Evolutionary conservation across 2,329 filamentous ascomycete genomes (phyloP).

Genomic region (Colletotrichum aenigma): DNA sequence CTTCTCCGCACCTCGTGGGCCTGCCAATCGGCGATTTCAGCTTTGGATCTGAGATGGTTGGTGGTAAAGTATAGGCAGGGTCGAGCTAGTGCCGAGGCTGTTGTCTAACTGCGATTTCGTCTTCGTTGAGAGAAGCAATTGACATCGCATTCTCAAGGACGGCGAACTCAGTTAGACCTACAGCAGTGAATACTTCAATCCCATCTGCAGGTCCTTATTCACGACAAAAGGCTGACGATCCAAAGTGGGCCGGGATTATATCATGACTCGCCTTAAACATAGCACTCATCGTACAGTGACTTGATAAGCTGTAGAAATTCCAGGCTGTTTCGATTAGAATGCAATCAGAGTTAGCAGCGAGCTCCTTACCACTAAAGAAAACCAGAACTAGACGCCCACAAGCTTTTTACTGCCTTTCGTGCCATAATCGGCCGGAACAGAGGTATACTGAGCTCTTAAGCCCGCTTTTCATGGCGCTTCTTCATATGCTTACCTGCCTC

Average conservation of each 20-base stretch:
- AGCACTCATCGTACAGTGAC: neutral
- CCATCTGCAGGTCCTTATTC: neutral
- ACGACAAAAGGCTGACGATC: neutral
- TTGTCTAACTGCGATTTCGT: neutral
- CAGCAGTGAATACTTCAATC: too few relatives aligned
- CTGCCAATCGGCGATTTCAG: constrained; percentile 2
- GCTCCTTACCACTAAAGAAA: too few relatives aligned
- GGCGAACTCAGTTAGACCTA: too few relatives aligned
- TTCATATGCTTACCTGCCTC: too few relatives aligned
- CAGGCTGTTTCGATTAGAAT: too few relatives aligned
- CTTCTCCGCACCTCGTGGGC: neutral
- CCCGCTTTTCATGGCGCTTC: too few relatives aligned
- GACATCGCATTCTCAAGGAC: neutral
- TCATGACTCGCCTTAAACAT: neutral
- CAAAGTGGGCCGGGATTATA: neutral
- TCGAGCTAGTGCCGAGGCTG: neutral
- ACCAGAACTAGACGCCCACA: too few relatives aligned
- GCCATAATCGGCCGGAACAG: too few relatives aligned
- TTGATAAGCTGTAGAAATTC: too few relatives aligned
- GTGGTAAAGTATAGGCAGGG: neutral
- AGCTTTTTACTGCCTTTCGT: too few relatives aligned
- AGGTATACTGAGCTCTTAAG: too few relatives aligned
- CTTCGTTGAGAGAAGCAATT: neutral
- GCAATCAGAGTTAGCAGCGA: too few relatives aligned
- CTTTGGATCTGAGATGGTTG: neutral